Percentiles rank a stretch among this genome's conserved stretches.
These are phyloP conservation scores for Anisodus tanguticus DNA, from an alignment of 257 asterid genomes.

Conservation along the genomic window DNA sequence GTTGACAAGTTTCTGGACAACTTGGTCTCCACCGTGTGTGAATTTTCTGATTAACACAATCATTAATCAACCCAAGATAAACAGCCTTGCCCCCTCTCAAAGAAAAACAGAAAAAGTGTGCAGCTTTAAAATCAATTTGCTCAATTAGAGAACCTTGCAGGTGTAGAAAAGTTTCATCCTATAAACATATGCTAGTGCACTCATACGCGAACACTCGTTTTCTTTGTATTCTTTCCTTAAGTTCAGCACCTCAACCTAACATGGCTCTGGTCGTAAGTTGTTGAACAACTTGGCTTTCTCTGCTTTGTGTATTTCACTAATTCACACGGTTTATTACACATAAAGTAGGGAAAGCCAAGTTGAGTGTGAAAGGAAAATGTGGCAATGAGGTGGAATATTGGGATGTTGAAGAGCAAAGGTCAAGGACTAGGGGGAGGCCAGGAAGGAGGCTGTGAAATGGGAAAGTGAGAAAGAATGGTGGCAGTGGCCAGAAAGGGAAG, in stretches of 20 bases:
- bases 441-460: constrained; percentile 6
- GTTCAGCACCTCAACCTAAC: not conserved
- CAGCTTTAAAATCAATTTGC: constrained; percentile 13
- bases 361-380: not conserved
- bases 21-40: not conserved
- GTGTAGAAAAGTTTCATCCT: not conserved
- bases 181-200: not conserved
- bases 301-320: constrained; percentile 22
- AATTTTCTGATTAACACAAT: constrained; percentile 4
- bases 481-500: not conserved
- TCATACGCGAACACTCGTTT: not conserved
- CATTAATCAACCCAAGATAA: not conserved
- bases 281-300: not conserved
- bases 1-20: constrained; percentile 5
- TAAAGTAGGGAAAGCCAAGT: constrained; percentile 1
- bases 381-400: constrained; percentile 15
- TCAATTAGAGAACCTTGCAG: constrained; percentile 1
- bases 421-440: not conserved
- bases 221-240: constrained; percentile 1
- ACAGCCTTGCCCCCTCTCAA: not conserved
- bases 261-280: not conserved
- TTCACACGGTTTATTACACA: not conserved
- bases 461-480: constrained; percentile 6
- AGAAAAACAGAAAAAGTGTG: not conserved
- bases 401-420: not conserved